Evolutionary conservation across 75 land plant genomes (phyloP).

Genomic region (Selaginella tamariscina): DNA sequence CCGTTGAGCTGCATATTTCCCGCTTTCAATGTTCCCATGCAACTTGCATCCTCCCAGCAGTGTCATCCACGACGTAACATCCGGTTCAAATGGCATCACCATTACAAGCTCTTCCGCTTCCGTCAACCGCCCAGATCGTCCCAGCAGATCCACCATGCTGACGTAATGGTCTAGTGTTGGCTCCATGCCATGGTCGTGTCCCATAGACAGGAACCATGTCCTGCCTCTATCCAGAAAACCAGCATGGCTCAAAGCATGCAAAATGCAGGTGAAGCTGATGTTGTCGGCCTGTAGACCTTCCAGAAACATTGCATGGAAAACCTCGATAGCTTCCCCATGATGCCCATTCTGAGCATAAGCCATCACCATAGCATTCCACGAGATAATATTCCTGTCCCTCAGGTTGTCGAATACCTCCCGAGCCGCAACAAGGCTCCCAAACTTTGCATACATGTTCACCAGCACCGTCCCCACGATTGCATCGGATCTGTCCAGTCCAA

Average conservation of each 20-base stretch:
- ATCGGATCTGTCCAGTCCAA: neutral
- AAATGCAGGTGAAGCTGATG: slow-evolving; percentile 1
- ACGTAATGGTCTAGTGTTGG: slow-evolving; percentile 2
- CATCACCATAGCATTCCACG: neutral
- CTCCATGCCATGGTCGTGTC: neutral
- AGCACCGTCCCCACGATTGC: neutral
- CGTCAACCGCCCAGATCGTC: neutral
- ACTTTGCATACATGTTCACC: slow-evolving; percentile 9
- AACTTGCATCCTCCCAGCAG: neutral
- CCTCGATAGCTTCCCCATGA: neutral
- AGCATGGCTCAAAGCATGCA: slow-evolving; percentile 5
- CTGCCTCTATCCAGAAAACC: neutral
- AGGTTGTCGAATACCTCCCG: neutral
- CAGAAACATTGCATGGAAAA: neutral
- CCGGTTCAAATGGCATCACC: neutral
- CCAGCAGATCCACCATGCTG: slow-evolving; percentile 8
- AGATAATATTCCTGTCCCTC: neutral
- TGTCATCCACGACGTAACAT: neutral
- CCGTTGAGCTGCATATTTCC: slow-evolving; percentile 2
- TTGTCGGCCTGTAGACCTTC: slow-evolving; percentile 1
- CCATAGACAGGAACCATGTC: neutral
- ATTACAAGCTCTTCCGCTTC: neutral
- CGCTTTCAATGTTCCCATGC: neutral
- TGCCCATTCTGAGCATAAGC: neutral
- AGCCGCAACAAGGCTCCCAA: neutral